Base-by-base conservation (phyloP, 2,329 filamentous ascomycete genomes). In the Trichoderma brevicompactum region DNA sequence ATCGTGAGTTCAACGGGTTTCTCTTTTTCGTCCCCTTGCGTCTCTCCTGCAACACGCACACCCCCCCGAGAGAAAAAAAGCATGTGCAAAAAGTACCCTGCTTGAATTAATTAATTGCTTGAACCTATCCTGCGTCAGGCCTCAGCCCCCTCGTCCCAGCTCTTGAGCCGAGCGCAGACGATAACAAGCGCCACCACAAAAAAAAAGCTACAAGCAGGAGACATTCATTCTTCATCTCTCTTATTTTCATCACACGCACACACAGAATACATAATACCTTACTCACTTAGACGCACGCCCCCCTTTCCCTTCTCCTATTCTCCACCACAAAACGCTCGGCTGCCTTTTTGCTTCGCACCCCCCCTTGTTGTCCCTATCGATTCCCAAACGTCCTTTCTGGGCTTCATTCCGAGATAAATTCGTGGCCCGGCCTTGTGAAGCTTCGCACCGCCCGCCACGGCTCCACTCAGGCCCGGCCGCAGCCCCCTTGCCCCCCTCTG, bases 361-460 rank as follows among this genome's bases (percentile, higher is more conserved):
- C 54, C 55, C 55, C 63, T 61, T 41, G 32, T 60, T 28, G 50
- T 41, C 46, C 28, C 13, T 34, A 32, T 34, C 32, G 23, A 58
- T 7, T 7, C 53, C 36, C 38, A 34, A 56, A 19, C 41, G 41
- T 59, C 15, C 23, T 15, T 38, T 48, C 56, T 60, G 13, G 23
- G 23, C 32, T 41, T 58, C 68, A 68, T 76, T 76, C 75, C 75
- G 75, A 69, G 71, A 75, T 75, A 74, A 75, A 71, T 71, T 76
- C 75, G 75, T 76, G 75, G 46, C 68, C 68, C 67, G 48, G 46
- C 60, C 49, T 36, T 63, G 58, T 58, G 53, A 66, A 64, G 59
- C 55, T 66, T 63, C 66, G 68, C 68, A 67, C 64, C 64, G 66
- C 64, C 66, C 65, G 66, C 59, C 62, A 65, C 64, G 61, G 59